Percentiles rank a stretch among this genome's conserved stretches.
Conservation (phyloP, 352 stramenopile genomes). For the Saprolegnia parasitica region DNA sequence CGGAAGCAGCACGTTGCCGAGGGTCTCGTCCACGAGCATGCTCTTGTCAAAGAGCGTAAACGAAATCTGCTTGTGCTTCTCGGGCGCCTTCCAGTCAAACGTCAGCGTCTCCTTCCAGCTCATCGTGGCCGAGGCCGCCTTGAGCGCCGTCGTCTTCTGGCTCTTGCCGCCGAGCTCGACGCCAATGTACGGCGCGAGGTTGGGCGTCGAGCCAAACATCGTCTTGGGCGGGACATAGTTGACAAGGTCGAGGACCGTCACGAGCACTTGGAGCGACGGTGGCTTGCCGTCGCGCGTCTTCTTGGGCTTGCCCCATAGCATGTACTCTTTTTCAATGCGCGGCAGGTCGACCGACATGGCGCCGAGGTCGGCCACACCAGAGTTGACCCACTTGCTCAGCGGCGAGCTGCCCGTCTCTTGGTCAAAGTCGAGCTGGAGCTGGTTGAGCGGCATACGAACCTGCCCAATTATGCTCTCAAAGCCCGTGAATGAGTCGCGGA, state of each 20-base stretch:
- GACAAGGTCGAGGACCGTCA: constrained; percentile 53
- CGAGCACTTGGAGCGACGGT: constrained; percentile 51
- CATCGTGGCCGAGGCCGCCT: constrained; percentile 53
- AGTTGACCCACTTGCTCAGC: constrained; percentile 72
- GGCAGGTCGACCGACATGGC: constrained; percentile 24
- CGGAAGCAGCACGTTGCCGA: constrained; percentile 29
- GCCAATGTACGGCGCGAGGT: constrained; percentile 75
- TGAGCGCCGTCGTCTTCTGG: constrained; percentile 56
- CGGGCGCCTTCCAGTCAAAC: constrained; percentile 47
- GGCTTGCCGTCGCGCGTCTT: constrained; percentile 34
- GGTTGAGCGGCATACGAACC: constrained; percentile 60
- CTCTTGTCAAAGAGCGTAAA: constrained; percentile 54
- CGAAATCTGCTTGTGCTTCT: constrained; percentile 28
- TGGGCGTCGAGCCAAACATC: constrained; percentile 66
- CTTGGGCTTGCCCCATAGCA: constrained; percentile 49
- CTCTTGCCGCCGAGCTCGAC: constrained; percentile 65
- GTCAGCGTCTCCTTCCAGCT: constrained; percentile 81
- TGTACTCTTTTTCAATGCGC: constrained; percentile 63
- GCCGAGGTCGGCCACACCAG: constrained; percentile 41
- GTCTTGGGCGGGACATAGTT: constrained; percentile 67
- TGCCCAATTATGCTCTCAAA: constrained; percentile 78
- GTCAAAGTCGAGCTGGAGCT: constrained; percentile 74
- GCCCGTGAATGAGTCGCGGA: constrained; percentile 79
- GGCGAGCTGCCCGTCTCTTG: constrained; percentile 65
- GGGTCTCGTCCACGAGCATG: constrained; percentile 44